Evolutionary conservation across 495 filamentous ascomycete species (phyloP), one percentile per base, ranked within the genome.

Genomic region (Zalerion maritima): DNA sequence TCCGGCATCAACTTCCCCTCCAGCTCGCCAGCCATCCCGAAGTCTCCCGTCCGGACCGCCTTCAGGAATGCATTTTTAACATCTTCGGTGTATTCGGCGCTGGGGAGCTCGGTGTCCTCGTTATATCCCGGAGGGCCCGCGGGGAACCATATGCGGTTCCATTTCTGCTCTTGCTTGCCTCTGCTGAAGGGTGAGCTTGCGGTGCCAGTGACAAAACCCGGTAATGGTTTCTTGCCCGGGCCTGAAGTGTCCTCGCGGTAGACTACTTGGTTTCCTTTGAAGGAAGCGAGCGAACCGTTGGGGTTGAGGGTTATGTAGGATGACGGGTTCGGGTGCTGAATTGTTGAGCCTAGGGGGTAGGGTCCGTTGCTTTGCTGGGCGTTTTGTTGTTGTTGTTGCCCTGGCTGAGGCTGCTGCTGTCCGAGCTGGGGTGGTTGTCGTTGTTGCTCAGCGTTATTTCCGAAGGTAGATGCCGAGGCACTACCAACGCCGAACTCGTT

Each of bases 71-170:
- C 47, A 49, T 57, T 64, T n/a, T 67, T 49, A 1, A 8, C 18
- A 4, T 58, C 43, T 21, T 71, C 65, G 4, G 55, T 48, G 23
- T 70, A 64, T 30, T 35, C 39, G 3, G 37, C 42, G 6, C 47
- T 41, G 17, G 65, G 58, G 3, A 62, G 54, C 28, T 71, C 67
- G n/a, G 62, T 63, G 26, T 64, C 57, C 26, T 50, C 52, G 26
- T 60, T 62, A 23, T 69, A 65, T 1, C 55, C 43, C 1, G 77
- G 78, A n/a, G 75, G 59, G 1, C 81, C 81, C 17, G 76, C 55
- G 1, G 78, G 75, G 40, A 78, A 80, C 55, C 76, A 75, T 14
- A 87, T 68, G 19, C 61, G 65, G 16, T 67, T 57, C 34, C 51
- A 62, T 3, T 54, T 41, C 3, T n/a, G n/a, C n/a, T n/a, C n/a